Conservation (phyloP, 176 grass and related monocot genomes). For the Rhynchospora tenuis region DNA sequence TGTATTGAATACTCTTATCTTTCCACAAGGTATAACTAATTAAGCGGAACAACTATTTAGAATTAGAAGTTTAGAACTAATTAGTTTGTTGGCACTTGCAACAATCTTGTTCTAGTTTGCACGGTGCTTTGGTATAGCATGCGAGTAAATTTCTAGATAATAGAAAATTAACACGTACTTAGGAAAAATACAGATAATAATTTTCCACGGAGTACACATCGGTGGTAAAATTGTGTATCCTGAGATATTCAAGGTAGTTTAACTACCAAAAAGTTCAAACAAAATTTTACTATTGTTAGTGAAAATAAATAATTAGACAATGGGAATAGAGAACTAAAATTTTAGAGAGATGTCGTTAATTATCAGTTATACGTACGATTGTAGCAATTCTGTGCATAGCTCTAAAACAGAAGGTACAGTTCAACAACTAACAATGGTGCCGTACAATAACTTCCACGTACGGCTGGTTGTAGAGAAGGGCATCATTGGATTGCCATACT, state of each 20-base stretch:
- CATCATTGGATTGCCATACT: neutral
- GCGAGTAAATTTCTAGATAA: neutral
- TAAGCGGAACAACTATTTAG: neutral
- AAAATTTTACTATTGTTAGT: conserved; percentile 17
- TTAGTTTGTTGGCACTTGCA: neutral
- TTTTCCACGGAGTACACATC: neutral
- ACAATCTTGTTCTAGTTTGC: neutral
- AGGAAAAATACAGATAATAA: neutral
- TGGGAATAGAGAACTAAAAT: neutral
- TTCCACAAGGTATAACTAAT: neutral
- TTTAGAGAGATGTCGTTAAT: neutral
- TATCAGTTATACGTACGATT: neutral
- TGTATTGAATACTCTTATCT: neutral
- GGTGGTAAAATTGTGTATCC: neutral
- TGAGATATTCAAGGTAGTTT: neutral
- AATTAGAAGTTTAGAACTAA: neutral
- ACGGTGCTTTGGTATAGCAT: neutral
- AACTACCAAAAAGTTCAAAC: conserved; percentile 18
- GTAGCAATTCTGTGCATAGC: neutral
- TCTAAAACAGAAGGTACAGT: conserved; percentile 13
- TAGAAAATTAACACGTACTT: neutral
- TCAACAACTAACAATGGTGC: neutral
- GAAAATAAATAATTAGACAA: neutral
- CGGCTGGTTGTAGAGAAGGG: neutral
- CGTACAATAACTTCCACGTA: neutral